Evolutionary conservation across 78 protist genomes (phyloP).

Genomic region (Speleostelium caveatum): DNA sequence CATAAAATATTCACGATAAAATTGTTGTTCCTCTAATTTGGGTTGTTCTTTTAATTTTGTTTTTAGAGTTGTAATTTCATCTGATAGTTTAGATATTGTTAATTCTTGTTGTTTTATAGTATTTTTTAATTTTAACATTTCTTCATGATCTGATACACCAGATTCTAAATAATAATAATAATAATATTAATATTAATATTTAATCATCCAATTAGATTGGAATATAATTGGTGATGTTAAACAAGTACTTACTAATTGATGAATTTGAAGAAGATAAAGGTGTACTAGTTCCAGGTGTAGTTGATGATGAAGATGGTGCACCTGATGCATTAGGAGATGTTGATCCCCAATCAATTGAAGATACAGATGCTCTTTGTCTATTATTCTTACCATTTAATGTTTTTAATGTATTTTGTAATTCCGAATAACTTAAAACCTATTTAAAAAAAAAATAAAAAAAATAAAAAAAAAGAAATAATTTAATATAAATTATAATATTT

Average conservation of each 20-base stretch:
- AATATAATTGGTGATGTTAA: background rate
- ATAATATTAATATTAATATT: background rate
- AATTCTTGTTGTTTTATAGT: slow-evolving; percentile 24
- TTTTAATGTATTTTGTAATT: slow-evolving; percentile 51
- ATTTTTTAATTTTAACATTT: slow-evolving; percentile 3
- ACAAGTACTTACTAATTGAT: background rate
- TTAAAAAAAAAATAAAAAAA: background rate
- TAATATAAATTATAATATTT: background rate
- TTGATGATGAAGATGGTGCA: background rate
- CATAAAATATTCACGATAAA: slow-evolving; percentile 54
- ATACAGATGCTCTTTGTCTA: slow-evolving; percentile 36
- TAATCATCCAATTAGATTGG: background rate
- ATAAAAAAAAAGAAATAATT: background rate
- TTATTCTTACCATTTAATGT: slow-evolving; percentile 26
- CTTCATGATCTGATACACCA: slow-evolving; percentile 2
- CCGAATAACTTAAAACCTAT: slow-evolving; percentile 34
- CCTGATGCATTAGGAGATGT: too few species aligned
- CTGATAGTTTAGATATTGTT: slow-evolving; percentile 19
- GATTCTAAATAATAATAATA: background rate
- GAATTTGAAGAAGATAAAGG: slow-evolving; percentile 2
- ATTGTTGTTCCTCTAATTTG: slow-evolving; percentile 49
- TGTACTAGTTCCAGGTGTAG: background rate
- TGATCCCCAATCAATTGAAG: slow-evolving; percentile 56
- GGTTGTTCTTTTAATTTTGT: slow-evolving; percentile 14
- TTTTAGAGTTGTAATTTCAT: slow-evolving; percentile 19